Evolutionary conservation across 1,139 yeast species (phyloP).

Genomic region (Magnusiomyces fungicola): DNA sequence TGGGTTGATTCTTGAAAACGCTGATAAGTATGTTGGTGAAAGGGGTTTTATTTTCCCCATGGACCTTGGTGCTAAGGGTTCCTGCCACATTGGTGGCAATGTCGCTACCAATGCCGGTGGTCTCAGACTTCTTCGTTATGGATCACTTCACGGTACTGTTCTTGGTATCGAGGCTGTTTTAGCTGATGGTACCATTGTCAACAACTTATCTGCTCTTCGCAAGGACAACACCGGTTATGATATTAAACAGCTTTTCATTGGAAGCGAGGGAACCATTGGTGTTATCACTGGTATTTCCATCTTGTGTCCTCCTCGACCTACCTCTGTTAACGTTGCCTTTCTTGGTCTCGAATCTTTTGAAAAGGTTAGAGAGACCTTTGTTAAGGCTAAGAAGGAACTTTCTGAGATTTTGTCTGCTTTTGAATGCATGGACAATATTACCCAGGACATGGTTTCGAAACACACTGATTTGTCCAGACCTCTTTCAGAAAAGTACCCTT

Average conservation of each 20-base stretch:
- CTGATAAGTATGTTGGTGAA: conserved; percentile 73
- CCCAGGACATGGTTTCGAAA: conserved; percentile 59
- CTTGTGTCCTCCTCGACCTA: conserved; percentile 87
- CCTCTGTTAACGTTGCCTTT: conserved; percentile 80
- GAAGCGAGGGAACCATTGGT: conserved; percentile 89
- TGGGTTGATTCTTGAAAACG: conserved; percentile 81
- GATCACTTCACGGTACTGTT: conserved; percentile 88
- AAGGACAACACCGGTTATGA: conserved; percentile 96
- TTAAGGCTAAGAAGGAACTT: conserved; percentile 69
- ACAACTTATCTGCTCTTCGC: conserved; percentile 74
- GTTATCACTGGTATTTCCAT: conserved; percentile 85
- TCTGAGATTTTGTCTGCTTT: conserved; percentile 87
- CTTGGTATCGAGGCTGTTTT: conserved; percentile 87
- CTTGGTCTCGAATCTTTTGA: conserved; percentile 78
- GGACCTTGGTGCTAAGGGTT: conserved; percentile 95
- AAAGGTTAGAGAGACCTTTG: conserved; percentile 74
- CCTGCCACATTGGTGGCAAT: conserved; percentile 93
- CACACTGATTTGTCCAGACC: conserved; percentile 54
- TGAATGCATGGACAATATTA: conserved; percentile 84
- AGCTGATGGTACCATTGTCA: conserved; percentile 78
- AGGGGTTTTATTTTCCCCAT: conserved; percentile 86
- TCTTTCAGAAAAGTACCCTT: conserved; percentile 69
- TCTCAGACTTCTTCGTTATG: conserved; percentile 75
- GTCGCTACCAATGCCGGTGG: conserved; percentile 98
- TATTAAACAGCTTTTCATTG: conserved; percentile 84